Evolutionary conservation across 139 green algal genomes (phyloP).

Genomic region (Picocystis salinarum): DNA sequence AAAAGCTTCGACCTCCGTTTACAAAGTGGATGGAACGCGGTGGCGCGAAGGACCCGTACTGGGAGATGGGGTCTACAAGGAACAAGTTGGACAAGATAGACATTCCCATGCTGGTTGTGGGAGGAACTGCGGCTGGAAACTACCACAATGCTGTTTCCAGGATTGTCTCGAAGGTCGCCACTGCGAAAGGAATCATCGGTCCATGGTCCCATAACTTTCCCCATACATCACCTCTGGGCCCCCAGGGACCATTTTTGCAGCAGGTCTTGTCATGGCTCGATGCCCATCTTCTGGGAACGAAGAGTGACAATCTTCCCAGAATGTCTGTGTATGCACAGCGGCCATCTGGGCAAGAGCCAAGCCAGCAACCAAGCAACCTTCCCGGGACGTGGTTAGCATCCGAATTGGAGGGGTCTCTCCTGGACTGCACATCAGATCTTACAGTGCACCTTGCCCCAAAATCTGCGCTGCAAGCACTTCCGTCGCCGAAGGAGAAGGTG

Average conservation of each 20-base stretch:
- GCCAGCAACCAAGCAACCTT: background rate
- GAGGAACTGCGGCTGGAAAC: slow-evolving; percentile 1
- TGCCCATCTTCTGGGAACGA: background rate
- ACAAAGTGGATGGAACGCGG: background rate
- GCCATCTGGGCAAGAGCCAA: background rate
- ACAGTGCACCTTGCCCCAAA: no score
- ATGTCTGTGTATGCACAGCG: background rate
- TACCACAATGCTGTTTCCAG: slow-evolving; percentile 5
- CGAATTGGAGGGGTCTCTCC: no score
- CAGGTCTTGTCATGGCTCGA: slow-evolving; percentile 1
- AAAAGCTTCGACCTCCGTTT: background rate
- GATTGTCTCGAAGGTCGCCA: background rate
- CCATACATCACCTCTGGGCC: slow-evolving; percentile 7
- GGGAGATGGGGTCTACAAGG: background rate
- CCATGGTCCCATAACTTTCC: slow-evolving; percentile 12
- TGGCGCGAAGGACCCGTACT: background rate
- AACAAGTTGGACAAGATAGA: background rate
- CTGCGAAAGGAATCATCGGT: slow-evolving; percentile 3
- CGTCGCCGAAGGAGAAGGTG: background rate
- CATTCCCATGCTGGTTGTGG: slow-evolving; percentile 3
- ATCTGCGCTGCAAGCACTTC: no score
- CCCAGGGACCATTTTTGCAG: slow-evolving; percentile 2
- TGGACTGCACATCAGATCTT: no score
- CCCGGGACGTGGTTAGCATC: background rate
- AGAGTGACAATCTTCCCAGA: background rate